Evolutionary conservation across 2,329 filamentous ascomycete species (phyloP).

Genomic region (Sporothrix schenckii): DNA sequence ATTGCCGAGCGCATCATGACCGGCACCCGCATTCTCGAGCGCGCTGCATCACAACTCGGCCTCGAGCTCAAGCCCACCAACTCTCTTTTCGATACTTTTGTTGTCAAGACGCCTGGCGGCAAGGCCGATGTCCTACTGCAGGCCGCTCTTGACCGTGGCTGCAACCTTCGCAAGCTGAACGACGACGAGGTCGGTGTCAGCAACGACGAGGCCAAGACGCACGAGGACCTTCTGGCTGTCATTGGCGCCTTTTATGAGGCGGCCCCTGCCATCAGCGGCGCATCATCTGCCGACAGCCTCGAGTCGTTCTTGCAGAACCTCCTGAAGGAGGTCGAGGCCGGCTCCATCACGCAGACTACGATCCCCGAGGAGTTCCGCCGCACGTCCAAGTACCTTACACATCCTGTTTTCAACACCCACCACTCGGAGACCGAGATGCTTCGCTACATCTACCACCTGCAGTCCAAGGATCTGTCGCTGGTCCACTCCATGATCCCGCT

Average conservation of each 20-base stretch:
- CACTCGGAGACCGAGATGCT: conserved; percentile 94
- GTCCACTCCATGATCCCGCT: conserved; percentile 98
- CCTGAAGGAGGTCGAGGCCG: conserved; percentile 44
- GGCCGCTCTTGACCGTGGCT: conserved; percentile 54
- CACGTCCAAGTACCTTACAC: conserved; percentile 75
- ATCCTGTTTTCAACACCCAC: conserved; percentile 92
- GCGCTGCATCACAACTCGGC: conserved; percentile 64
- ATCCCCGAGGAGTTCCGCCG: conserved; percentile 67
- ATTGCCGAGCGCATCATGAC: conserved; percentile 80
- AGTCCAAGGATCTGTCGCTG: conserved; percentile 91
- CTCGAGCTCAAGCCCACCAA: conserved; percentile 51
- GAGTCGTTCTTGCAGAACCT: conserved; percentile 45
- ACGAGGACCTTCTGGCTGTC: conserved; percentile 38
- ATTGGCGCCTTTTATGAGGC: conserved; percentile 34
- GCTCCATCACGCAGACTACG: conserved; percentile 10
- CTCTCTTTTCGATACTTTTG: conserved; percentile 72
- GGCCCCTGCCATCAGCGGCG: conserved; percentile 23
- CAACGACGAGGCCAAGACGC: conserved; percentile 64
- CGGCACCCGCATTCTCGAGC: conserved; percentile 69
- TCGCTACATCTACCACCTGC: conserved; percentile 88
- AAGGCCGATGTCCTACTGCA: conserved; percentile 53
- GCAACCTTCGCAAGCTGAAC: conserved; percentile 60
- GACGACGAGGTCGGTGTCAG: conserved; percentile 68
- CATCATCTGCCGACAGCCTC: conserved; percentile 21
- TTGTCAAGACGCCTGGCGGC: conserved; percentile 57